Percentiles rank a stretch among this genome's conserved stretches.
phyloP scores from a whole-genome alignment of 2,329 filamentous ascomycete species.

The Fusarium nanum region DNA sequence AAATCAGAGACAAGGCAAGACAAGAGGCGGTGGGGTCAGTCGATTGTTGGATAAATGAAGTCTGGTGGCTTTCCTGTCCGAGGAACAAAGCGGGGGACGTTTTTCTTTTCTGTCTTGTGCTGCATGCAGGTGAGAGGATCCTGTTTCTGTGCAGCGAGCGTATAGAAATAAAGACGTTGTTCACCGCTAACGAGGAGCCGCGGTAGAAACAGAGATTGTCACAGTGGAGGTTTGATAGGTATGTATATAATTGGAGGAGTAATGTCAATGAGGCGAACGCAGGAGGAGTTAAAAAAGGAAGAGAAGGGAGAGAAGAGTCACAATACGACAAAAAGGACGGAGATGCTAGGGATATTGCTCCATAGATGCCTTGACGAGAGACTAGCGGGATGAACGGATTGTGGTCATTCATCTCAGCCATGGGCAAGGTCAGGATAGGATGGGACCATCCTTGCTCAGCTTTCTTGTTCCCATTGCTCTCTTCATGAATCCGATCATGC shows the following conservation, averaged over 20 bases:
- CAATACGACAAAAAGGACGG: slow-evolving; percentile 29
- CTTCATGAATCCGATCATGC: slow-evolving; percentile 9
- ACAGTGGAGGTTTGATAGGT: slow-evolving; percentile 7
- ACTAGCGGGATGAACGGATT: slow-evolving; percentile 38
- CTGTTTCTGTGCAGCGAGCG: slow-evolving; percentile 3
- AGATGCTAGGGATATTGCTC: slow-evolving; percentile 22
- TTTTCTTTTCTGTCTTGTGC: slow-evolving; percentile 17
- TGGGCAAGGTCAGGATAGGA: slow-evolving; percentile 19
- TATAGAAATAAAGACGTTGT: slow-evolving; percentile 10
- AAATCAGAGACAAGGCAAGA: slow-evolving; percentile 19
- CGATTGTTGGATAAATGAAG: slow-evolving; percentile 23
- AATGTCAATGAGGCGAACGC: slow-evolving; percentile 6
- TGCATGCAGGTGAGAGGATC: slow-evolving; percentile 17
- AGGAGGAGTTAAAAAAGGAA: slow-evolving; percentile 14
- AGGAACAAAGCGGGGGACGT: slow-evolving; percentile 12
- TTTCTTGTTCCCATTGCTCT: slow-evolving; percentile 5
- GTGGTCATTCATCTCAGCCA: slow-evolving; percentile 17
- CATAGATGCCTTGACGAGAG: slow-evolving; percentile 12
- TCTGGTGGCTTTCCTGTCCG: slow-evolving; percentile 13
- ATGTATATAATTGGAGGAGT: slow-evolving; percentile 13
- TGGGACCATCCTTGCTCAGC: slow-evolving; percentile 22
- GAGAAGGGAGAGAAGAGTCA: slow-evolving; percentile 18
- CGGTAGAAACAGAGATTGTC: slow-evolving; percentile 16
- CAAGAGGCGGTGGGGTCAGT: slow-evolving; percentile 24
- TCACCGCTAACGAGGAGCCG: slow-evolving; percentile 4